Conservation (phyloP, 139 green algal genomes). For the Volvox africanus region DNA sequence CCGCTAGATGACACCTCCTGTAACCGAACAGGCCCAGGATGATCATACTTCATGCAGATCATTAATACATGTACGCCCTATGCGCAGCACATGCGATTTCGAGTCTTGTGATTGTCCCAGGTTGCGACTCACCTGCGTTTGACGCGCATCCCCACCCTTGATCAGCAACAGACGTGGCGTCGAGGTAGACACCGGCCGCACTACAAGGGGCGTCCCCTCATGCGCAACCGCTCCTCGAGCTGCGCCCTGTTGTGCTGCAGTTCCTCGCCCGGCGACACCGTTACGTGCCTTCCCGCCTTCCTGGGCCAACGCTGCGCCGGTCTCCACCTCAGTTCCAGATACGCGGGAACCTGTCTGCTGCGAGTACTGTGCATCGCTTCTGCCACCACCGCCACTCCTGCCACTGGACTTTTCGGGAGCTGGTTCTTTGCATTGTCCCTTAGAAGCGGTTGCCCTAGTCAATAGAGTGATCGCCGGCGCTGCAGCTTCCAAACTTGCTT, state of each 20-base stretch:
- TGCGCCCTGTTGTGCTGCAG: neutral
- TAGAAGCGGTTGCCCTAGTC: neutral
- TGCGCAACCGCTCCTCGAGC: neutral
- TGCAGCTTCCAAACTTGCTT: neutral
- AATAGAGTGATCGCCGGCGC: neutral
- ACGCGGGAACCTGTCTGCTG: neutral
- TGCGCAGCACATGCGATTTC: too few relatives aligned
- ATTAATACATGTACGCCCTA: too few relatives aligned
- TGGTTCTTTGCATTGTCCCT: neutral
- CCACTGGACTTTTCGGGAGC: neutral
- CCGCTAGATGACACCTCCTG: neutral
- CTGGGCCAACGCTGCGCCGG: neutral
- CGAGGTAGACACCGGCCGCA: neutral
- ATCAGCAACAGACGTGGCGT: neutral
- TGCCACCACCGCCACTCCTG: neutral
- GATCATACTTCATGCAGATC: too few relatives aligned
- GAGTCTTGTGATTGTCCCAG: too few relatives aligned
- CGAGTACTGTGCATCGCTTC: neutral
- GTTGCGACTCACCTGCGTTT: conserved; percentile 9
- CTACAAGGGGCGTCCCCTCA: neutral
- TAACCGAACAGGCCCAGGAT: neutral
- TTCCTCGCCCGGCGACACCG: neutral
- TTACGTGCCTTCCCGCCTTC: neutral
- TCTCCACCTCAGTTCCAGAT: neutral
- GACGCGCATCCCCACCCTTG: conserved; percentile 26